Evolutionary conservation across 1,284 basidiomycete genomes (phyloP).

Genomic region (Ustilago curta): DNA sequence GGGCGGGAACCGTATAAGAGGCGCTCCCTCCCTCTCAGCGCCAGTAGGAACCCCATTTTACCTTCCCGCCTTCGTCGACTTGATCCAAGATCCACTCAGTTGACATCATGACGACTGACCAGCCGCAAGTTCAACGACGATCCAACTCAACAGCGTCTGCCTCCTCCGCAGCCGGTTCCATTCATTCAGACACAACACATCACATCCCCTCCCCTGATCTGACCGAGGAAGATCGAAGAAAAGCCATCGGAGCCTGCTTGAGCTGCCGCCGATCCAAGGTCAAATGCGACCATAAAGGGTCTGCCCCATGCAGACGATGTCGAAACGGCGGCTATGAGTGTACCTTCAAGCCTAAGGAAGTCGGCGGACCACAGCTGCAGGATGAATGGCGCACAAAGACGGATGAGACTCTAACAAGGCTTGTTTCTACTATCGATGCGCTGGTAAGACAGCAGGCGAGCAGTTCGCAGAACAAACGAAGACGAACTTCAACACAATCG

Average conservation of each 20-base stretch:
- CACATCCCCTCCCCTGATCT: conserved; percentile 5
- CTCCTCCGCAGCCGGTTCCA: conserved; percentile 4
- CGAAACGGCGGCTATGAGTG: conserved; percentile 36
- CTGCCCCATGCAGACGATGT: conserved; percentile 30
- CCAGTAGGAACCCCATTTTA: not conserved
- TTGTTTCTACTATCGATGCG: conserved; percentile 25
- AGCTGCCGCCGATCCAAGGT: conserved; percentile 40
- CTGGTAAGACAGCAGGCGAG: conserved; percentile 19
- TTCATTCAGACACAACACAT: not conserved
- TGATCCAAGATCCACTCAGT: not conserved
- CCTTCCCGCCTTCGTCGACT: not conserved
- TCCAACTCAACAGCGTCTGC: conserved; percentile 13
- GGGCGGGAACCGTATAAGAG: not conserved
- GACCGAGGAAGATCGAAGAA: not conserved
- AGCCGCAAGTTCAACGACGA: not conserved
- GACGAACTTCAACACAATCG: not conserved
- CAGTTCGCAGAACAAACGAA: not conserved
- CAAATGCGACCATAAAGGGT: conserved; percentile 34
- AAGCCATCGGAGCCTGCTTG: conserved; percentile 22
- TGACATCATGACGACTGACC: conserved; percentile 13
- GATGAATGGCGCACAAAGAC: conserved; percentile 39
- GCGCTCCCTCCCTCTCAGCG: not conserved
- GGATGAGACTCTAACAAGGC: conserved; percentile 38
- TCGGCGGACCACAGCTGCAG: conserved; percentile 12
- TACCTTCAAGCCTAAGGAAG: conserved; percentile 30